Conservation (phyloP, 768 basidiomycete genomes). For the Suillus luteus region DNA sequence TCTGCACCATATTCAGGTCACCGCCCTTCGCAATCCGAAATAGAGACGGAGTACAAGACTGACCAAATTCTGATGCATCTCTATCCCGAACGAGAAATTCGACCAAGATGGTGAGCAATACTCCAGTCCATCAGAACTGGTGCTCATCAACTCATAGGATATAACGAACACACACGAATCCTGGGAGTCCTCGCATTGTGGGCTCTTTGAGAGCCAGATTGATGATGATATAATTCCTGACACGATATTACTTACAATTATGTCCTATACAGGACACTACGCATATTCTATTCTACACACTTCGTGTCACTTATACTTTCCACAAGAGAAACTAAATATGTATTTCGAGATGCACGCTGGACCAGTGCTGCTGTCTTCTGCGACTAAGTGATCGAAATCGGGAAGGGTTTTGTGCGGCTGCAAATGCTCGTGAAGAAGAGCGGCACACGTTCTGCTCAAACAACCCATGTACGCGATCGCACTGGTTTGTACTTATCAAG, state of each 20-base stretch:
- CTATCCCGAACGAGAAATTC: constrained; percentile 35
- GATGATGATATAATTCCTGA: not conserved
- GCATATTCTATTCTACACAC: not conserved
- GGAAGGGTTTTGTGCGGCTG: constrained; percentile 21
- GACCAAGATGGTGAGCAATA: constrained; percentile 32
- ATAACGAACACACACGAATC: constrained; percentile 9
- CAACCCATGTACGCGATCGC: constrained; percentile 25
- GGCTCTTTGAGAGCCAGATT: not conserved
- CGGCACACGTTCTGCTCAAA: not conserved
- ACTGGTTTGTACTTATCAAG: constrained; percentile 28
- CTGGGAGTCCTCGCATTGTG: not conserved
- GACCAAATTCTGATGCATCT: constrained; percentile 39
- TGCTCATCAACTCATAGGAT: constrained; percentile 7
- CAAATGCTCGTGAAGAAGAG: not conserved
- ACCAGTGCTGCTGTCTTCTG: constrained; percentile 15
- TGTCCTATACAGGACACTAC: constrained; percentile 5
- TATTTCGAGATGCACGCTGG: constrained; percentile 16
- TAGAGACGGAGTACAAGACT: constrained; percentile 33
- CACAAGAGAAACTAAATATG: constrained; percentile 24
- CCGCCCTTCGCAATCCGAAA: constrained; percentile 29
- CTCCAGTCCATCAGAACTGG: not conserved
- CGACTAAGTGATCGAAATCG: constrained; percentile 25
- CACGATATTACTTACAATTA: constrained; percentile 3
- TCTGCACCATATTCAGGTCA: constrained; percentile 15
- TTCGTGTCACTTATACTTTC: constrained; percentile 13